Conservation (phyloP, 352 stramenopile genomes). For the Phytophthora ohioensis region DNA sequence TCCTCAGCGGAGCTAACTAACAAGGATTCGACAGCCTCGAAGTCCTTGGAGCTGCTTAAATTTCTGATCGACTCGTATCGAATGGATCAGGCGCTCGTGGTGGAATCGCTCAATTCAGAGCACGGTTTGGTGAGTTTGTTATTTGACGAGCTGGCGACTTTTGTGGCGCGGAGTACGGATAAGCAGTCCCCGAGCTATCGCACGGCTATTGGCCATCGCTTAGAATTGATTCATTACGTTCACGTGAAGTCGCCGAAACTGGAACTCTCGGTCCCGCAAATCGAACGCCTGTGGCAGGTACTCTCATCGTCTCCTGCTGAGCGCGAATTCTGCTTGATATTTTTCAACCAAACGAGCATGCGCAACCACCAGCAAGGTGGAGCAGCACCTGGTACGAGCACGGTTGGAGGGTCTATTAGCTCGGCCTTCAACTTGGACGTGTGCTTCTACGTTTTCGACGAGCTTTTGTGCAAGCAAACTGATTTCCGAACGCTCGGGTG, state of each 20-base stretch:
- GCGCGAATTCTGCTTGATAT: slow-evolving; percentile 83
- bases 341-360: slow-evolving; percentile 86
- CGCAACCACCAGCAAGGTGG: slow-evolving; percentile 48
- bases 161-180: slow-evolving; percentile 65
- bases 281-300: slow-evolving; percentile 78
- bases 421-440: slow-evolving; percentile 82
- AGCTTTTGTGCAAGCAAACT: slow-evolving; percentile 83
- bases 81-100: slow-evolving; percentile 66
- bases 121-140: slow-evolving; percentile 78
- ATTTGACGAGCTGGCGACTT: slow-evolving; percentile 87
- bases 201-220: slow-evolving; percentile 81
- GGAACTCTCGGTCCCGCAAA: slow-evolving; percentile 78
- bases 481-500: slow-evolving; percentile 76
- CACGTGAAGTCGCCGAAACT: slow-evolving; percentile 84
- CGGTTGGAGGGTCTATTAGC: slow-evolving; percentile 57
- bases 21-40: slow-evolving; percentile 64
- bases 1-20: slow-evolving; percentile 30
- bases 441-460: slow-evolving; percentile 85
- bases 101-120: slow-evolving; percentile 79
- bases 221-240: slow-evolving; percentile 90
- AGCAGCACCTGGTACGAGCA: slow-evolving; percentile 26
- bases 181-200: slow-evolving; percentile 65
- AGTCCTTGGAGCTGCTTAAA: slow-evolving; percentile 84
- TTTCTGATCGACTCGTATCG: slow-evolving; percentile 90
- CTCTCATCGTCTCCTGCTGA: slow-evolving; percentile 80